These are phyloP conservation scores for Cryptomeria japonica DNA, from an alignment of 75 land plant genomes.

Conservation along the genomic window DNA sequence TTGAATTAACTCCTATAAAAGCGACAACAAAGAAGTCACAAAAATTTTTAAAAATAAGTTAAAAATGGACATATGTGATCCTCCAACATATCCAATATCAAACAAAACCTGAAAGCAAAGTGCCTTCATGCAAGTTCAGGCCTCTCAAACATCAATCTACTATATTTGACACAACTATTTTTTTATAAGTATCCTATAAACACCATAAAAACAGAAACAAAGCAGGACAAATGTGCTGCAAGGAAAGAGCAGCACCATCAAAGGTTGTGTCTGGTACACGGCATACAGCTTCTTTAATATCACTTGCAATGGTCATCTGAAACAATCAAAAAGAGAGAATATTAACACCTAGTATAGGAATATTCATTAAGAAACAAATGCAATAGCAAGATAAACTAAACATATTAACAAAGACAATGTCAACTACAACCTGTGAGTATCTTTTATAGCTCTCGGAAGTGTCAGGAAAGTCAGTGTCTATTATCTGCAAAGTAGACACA, in stretches of 20 bases:
- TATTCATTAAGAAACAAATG: background rate
- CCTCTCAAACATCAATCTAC: background rate
- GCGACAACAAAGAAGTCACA: background rate
- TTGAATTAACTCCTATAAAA: no score
- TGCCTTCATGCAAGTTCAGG: background rate
- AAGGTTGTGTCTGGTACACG: slow-evolving; percentile 88
- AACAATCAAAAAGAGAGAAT: background rate
- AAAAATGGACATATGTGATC: background rate
- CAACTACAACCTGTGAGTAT: slow-evolving; percentile 60
- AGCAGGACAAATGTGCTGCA: background rate
- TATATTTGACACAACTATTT: background rate
- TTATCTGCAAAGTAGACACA: slow-evolving; percentile 36
- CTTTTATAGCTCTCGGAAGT: slow-evolving; percentile 87
- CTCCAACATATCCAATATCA: background rate
- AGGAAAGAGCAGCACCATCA: slow-evolving; percentile 57
- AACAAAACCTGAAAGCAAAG: background rate
- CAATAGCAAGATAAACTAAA: background rate
- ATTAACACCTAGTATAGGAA: slow-evolving; percentile 6
- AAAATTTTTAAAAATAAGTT: background rate
- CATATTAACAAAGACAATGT: background rate
- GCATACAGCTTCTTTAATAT: slow-evolving; percentile 92
- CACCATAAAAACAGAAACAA: background rate
- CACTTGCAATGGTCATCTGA: slow-evolving; percentile 88
- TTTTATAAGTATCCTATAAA: background rate
- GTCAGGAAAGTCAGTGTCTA: slow-evolving; percentile 80